Percentiles rank a stretch among this genome's conserved stretches.
These are phyloP conservation scores for Hylodesmum podocarpum DNA, from an alignment of 306 rosid species.

Conservation along the genomic window DNA sequence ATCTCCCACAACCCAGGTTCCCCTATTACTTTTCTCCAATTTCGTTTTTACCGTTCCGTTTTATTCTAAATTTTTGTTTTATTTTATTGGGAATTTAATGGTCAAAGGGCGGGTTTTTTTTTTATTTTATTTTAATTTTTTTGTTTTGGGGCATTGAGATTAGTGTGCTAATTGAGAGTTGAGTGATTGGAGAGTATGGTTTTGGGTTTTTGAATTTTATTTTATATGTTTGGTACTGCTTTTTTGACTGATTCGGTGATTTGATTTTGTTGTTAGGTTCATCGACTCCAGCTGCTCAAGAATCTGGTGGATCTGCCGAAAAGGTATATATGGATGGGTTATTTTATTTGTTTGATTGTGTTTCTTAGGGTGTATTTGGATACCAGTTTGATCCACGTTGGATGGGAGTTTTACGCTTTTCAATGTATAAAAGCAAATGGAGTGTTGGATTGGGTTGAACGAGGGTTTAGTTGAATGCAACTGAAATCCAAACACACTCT, in stretches of 20 bases:
- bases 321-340: conserved; percentile 43
- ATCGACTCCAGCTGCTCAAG: conserved; percentile 47
- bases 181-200: background rate
- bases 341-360: background rate
- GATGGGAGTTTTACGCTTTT: too few relatives aligned
- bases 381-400: too few relatives aligned
- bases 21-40: background rate
- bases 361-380: too few relatives aligned
- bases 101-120: background rate
- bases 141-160: background rate
- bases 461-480: too few relatives aligned
- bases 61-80: background rate
- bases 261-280: conserved; percentile 46
- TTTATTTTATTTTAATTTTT: background rate
- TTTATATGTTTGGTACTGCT: background rate
- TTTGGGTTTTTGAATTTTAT: background rate
- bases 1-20: conserved; percentile 68
- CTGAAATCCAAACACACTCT: too few relatives aligned
- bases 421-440: too few relatives aligned
- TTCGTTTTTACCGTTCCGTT: background rate
- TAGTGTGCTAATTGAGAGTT: background rate
- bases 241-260: background rate
- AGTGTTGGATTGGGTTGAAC: too few relatives aligned
- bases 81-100: background rate
- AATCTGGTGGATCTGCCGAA: conserved; percentile 55